phyloP scores from a whole-genome alignment of 495 filamentous ascomycete species.

The Podospora anserina region DNA sequence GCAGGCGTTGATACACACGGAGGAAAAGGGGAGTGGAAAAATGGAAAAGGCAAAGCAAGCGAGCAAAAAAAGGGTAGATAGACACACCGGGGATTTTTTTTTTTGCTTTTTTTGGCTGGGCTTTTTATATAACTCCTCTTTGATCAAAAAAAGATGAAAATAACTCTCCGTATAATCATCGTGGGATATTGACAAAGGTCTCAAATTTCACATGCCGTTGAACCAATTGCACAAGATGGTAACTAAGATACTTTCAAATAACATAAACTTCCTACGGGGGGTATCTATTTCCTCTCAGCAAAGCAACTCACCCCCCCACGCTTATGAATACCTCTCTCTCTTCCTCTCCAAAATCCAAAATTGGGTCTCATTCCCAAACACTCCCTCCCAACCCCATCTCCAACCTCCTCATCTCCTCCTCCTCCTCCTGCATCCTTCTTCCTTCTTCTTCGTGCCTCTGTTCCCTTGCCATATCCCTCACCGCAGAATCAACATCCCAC shows the following conservation, averaged over 20 bases:
- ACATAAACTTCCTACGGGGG: too few species aligned
- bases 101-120: not conserved
- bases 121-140: not conserved
- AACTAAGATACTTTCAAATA: too few species aligned
- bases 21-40: not conserved
- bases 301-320: too few species aligned
- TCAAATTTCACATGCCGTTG: too few species aligned
- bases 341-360: not conserved
- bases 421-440: not conserved
- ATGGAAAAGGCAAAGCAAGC: not conserved
- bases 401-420: conserved; percentile 20
- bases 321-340: not conserved
- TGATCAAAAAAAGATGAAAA: not conserved
- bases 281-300: too few species aligned
- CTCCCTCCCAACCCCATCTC: conserved; percentile 19
- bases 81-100: not conserved
- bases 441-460: not conserved
- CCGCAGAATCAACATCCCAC: conserved; percentile 43
- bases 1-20: not conserved
- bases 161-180: not conserved
- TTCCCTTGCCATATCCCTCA: conserved; percentile 20
- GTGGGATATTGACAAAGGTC: too few species aligned
- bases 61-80: not conserved
- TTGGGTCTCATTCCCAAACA: not conserved
- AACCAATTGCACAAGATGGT: too few species aligned